phyloP scores from a whole-genome alignment of 2,329 filamentous ascomycete species.

The Colletotrichum plurivorum region DNA sequence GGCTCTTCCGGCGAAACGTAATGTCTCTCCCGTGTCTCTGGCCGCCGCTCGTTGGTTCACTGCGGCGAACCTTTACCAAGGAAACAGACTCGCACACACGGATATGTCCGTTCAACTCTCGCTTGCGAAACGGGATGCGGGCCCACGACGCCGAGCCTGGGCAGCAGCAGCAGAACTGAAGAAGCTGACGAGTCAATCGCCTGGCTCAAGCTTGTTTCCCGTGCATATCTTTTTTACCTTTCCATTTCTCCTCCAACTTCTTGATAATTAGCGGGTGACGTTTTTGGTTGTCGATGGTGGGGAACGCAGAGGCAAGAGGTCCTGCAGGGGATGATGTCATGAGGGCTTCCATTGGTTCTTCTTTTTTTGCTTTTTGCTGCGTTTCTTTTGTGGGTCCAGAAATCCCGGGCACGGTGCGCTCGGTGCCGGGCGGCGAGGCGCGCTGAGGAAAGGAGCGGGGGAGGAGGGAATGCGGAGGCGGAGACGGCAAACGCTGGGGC shows the following conservation, averaged over 20 bases:
- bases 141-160: background rate
- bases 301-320: background rate
- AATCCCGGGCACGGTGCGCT: slow-evolving; percentile 26
- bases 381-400: slow-evolving; percentile 16
- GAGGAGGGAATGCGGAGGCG: slow-evolving; percentile 30
- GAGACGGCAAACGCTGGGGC: slow-evolving; percentile 11
- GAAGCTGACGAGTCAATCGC: background rate
- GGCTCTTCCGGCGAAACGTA: slow-evolving; percentile 14
- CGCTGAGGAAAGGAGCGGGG: slow-evolving; percentile 8
- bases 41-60: background rate
- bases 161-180: too few species aligned
- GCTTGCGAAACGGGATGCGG: background rate
- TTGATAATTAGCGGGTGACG: background rate
- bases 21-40: slow-evolving; percentile 19
- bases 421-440: slow-evolving; percentile 12
- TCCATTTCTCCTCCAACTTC: too few species aligned
- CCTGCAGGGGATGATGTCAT: slow-evolving; percentile 33
- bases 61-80: slow-evolving; percentile 6
- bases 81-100: background rate
- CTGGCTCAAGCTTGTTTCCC: slow-evolving; percentile 23
- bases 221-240: background rate
- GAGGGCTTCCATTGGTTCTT: background rate
- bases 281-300: background rate
- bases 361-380: slow-evolving; percentile 18
- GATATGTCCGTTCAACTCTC: background rate